These are phyloP conservation scores for Plasmodium chabaudi DNA, from an alignment of 169 alveolate genomes.

Conservation along the genomic window DNA sequence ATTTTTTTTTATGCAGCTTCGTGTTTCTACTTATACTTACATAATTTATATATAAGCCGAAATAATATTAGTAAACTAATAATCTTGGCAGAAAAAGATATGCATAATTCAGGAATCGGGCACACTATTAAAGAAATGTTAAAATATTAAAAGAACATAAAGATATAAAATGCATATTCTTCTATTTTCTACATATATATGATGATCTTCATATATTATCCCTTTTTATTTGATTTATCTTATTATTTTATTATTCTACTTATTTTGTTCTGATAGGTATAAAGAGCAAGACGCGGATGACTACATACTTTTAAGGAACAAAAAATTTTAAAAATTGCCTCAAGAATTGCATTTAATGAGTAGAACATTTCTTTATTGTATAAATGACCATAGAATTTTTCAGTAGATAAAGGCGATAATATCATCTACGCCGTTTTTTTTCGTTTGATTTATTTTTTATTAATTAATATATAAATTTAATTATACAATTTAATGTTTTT, in stretches of 20 bases:
- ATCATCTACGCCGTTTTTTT: neutral
- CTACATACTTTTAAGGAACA: constrained; percentile 15
- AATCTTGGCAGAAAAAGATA: constrained; percentile 8
- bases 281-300: constrained; percentile 38
- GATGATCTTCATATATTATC: too few species aligned
- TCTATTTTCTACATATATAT: too few species aligned
- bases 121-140: constrained; percentile 27
- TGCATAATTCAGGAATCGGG: neutral
- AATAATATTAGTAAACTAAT: constrained; percentile 39
- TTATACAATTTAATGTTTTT: constrained; percentile 12
- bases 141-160: neutral
- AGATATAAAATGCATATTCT: too few species aligned
- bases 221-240: neutral
- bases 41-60: constrained; percentile 51
- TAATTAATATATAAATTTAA: constrained; percentile 25
- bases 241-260: too few species aligned
- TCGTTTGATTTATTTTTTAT: constrained; percentile 24
- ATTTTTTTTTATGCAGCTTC: constrained; percentile 15
- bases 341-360: neutral
- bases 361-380: neutral
- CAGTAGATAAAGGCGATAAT: too few species aligned
- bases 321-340: neutral
- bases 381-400: neutral
- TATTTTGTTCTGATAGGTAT: constrained; percentile 12
- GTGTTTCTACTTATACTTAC: constrained; percentile 39